Base-by-base conservation (phyloP, 495 filamentous ascomycete species). In the Cercophora newfieldiana region DNA sequence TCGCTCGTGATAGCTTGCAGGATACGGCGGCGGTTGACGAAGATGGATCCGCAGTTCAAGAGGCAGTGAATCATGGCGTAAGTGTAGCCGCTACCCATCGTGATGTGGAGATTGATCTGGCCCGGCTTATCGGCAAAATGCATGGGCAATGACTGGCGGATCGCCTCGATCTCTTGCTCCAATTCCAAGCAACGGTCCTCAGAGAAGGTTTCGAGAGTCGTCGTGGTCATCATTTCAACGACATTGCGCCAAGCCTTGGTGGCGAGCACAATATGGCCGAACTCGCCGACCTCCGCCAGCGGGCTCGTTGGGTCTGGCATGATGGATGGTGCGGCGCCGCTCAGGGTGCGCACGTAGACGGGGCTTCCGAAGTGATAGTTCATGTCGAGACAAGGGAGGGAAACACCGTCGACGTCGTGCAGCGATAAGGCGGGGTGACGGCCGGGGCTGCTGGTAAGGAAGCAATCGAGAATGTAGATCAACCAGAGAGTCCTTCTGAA, bases 361-460 rank as follows among this genome's bases (percentile, higher is more conserved):
- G 81, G 79, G 60, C 78, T 83, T 10, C 79, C 80, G 63, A 83
- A 83, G 63, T 81, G 74, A 65, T 77, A 83, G 67, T 81, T 80
- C 78, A 81, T 81, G 64, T 83, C 81, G 26, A 72, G 74, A 66
- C 81, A 83, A 18, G 81, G 81, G 29, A 83, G 75, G 14, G 80
- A 75, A 7, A 83, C 75, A 65, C 79, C 80, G 51, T 80, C 73
- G 16, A 81, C 72, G 61, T 83, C 81, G 64, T 77, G 77, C 47
- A 75, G 71, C 16, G 80, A 77, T 22, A 83, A 70, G 12, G 81
- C 80, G 24, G 81, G 80, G 61, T 81, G 77, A 30, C 81, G 81
- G 57, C 81, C 81, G 55, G 81, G 81, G 66, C 81, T 83, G 74
- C 80, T 83, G 21, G 81, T 83, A n/a, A 83, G 76, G 63, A 83